Evolutionary conservation across 2,329 filamentous ascomycete genomes (phyloP), one percentile per base, ranked within the genome.

Genomic region (Ramularia endophylla): DNA sequence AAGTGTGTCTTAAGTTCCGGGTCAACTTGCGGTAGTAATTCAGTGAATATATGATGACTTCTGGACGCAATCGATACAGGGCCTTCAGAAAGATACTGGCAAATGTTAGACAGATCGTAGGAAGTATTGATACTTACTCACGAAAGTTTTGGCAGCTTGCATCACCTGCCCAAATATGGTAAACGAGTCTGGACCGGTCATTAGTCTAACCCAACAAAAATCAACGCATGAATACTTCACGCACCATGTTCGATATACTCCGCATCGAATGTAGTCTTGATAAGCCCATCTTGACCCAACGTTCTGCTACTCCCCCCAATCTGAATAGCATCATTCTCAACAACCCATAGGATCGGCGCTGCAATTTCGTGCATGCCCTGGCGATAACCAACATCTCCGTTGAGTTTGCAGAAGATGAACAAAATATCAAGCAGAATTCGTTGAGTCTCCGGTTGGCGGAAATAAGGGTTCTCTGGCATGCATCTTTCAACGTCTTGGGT

Each of bases 291-390:
- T 37, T 60, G 52, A 28, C 54, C 57, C 37, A 60, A 38, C 2
- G 52, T 51, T 44, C 56, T 57, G 42, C 54, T 57, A 8, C 45
- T 45, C 8, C 49, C 31, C 65, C 58, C 33, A 54, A 51, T 3
- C 39, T 85, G 74, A 37, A 95, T 70, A 5, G 89, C 83, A 66
- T 98, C 92, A 53, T 82, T 74, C 53, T 89, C 80, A 5, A 97
- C 69, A 2, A 87, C 85, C 74, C 87, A 87, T 5, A 95, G 70
- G 27, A 98, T 80, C 0, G 92, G 89, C 0, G 92, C 92, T 11
- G 97, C 72, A 31, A 98, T 71, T 65, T 98, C 92, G 61, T 98
- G 92, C 90, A 98, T 98, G 8, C 92, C 92, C 67, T 98, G 92
- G n/a, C 92, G 80, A 61, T 98, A 98, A 12, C 87, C 87, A 40